phyloP scores from a whole-genome alignment of 2,329 filamentous ascomycete species.

The Immersiporthe knoxdaviesiana region DNA sequence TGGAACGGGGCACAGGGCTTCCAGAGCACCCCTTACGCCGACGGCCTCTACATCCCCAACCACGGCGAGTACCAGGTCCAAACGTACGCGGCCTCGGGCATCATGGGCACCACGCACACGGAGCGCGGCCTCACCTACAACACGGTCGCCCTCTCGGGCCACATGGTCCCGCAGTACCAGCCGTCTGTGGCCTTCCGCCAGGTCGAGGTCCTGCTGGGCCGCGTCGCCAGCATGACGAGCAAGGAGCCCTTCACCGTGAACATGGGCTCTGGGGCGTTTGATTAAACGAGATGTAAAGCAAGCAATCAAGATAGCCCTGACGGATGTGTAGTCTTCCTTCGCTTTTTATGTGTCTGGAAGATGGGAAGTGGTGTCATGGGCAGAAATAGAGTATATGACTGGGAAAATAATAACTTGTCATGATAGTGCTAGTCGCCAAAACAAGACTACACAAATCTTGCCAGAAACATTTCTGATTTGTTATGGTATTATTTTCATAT shows the following conservation, averaged over 20 bases:
- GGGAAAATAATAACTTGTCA: background rate
- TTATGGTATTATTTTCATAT: no score
- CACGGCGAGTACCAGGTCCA: constrained; percentile 48
- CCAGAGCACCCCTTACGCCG: constrained; percentile 53
- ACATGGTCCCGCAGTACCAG: constrained; percentile 71
- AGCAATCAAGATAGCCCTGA: background rate
- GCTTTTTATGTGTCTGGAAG: background rate
- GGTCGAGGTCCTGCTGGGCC: constrained; percentile 74
- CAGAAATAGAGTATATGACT: background rate
- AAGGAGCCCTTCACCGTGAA: constrained; percentile 44
- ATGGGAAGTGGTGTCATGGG: background rate
- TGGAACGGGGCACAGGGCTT: constrained; percentile 73
- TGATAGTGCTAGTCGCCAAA: background rate
- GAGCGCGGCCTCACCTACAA: constrained; percentile 78
- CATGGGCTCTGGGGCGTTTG: constrained; percentile 10
- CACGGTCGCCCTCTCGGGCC: constrained; percentile 65
- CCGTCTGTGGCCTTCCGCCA: constrained; percentile 71
- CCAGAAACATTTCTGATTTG: background rate
- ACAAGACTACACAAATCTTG: background rate
- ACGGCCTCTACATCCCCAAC: constrained; percentile 69
- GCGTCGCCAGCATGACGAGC: constrained; percentile 61
- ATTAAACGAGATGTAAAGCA: background rate
- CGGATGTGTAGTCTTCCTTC: background rate
- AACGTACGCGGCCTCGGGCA: constrained; percentile 63
- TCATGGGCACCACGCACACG: constrained; percentile 70